Percentiles rank a stretch among this genome's conserved stretches.
Evolutionary conservation across 345 rosid genomes (phyloP).

Genomic region (Salix viminalis): DNA sequence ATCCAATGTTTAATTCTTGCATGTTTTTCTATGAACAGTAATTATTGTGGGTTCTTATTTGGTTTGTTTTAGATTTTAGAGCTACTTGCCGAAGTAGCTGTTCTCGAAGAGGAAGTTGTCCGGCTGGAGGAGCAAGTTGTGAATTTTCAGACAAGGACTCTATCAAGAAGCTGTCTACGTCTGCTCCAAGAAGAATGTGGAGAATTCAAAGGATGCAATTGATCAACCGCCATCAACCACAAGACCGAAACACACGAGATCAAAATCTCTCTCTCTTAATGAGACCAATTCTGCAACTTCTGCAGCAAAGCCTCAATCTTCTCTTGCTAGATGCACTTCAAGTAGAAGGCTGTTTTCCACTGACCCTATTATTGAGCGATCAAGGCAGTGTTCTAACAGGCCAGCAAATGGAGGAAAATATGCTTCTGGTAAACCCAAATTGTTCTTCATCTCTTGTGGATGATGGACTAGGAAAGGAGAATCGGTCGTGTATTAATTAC

Average conservation of each 20-base stretch:
- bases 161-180: slow-evolving; percentile 75
- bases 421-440: slow-evolving; percentile 35
- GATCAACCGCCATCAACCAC: slow-evolving; percentile 47
- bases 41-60: not conserved
- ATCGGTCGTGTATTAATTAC: slow-evolving; percentile 42
- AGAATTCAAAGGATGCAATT: slow-evolving; percentile 34
- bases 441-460: slow-evolving; percentile 25
- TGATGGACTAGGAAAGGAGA: slow-evolving; percentile 63
- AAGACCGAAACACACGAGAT: slow-evolving; percentile 63
- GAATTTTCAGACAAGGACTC: slow-evolving; percentile 26
- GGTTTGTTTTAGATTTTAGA: slow-evolving; percentile 16
- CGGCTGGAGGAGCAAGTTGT: slow-evolving; percentile 26
- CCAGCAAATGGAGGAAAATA: slow-evolving; percentile 46
- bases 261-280: slow-evolving; percentile 63
- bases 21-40: not conserved
- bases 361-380: slow-evolving; percentile 34
- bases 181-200: slow-evolving; percentile 63
- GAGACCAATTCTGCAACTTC: slow-evolving; percentile 45
- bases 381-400: slow-evolving; percentile 26
- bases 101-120: slow-evolving; percentile 25
- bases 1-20: not conserved
- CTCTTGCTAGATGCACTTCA: slow-evolving; percentile 55
- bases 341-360: slow-evolving; percentile 58
- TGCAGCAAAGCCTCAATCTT: slow-evolving; percentile 47
- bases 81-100: slow-evolving; percentile 28